Percentiles rank a stretch among this genome's conserved stretches.
phyloP scores from a whole-genome alignment of 2,329 filamentous ascomycete genomes.

The Fusarium sp. region DNA sequence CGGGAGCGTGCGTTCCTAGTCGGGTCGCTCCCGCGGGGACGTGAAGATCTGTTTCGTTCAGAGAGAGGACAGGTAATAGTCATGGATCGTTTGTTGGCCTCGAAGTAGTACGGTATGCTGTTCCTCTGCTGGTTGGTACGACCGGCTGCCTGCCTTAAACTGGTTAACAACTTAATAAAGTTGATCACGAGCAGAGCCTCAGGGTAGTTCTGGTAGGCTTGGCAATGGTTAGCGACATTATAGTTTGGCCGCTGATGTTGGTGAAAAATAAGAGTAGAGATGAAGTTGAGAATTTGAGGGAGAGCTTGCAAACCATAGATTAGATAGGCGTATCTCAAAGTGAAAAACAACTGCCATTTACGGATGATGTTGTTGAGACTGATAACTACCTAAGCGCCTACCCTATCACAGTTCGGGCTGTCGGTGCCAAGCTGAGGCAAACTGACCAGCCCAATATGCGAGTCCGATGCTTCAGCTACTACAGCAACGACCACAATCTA shows the following conservation, averaged over 20 bases:
- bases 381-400: slow-evolving; percentile 17
- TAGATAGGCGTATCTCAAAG: slow-evolving; percentile 1
- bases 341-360: slow-evolving; percentile 12
- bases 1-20: slow-evolving; percentile 33
- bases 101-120: background rate
- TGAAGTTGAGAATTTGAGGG: background rate
- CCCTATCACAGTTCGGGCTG: slow-evolving; percentile 18
- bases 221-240: background rate
- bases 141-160: background rate
- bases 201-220: slow-evolving; percentile 1
- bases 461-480: background rate
- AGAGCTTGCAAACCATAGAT: background rate
- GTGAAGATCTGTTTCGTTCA: slow-evolving; percentile 15
- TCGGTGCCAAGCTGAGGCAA: slow-evolving; percentile 8
- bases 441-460: background rate
- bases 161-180: slow-evolving; percentile 11
- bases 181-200: slow-evolving; percentile 23
- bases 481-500: background rate
- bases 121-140: slow-evolving; percentile 17
- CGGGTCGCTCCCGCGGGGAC: slow-evolving; percentile 19
- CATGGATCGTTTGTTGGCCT: slow-evolving; percentile 7
- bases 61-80: slow-evolving; percentile 15
- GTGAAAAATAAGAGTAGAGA: background rate
- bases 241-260: background rate
- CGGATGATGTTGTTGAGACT: background rate